These are phyloP conservation scores for Brettanomyces sp. DNA, from an alignment of 805 yeast species.

Conservation along the genomic window DNA sequence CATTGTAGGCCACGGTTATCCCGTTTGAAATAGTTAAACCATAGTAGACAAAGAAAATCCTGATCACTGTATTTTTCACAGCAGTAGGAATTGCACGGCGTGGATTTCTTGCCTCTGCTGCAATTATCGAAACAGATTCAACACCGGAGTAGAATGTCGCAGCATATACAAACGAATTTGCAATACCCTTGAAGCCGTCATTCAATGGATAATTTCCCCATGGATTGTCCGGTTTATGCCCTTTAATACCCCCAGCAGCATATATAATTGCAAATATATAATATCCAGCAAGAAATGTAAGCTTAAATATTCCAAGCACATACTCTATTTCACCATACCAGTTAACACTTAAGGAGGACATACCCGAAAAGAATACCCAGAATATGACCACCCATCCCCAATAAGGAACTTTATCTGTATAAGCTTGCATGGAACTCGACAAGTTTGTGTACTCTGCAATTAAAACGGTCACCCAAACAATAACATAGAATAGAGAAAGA, in stretches of 20 bases:
- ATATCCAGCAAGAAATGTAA: conserved; percentile 39
- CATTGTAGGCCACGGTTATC: conserved; percentile 42
- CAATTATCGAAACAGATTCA: conserved; percentile 32
- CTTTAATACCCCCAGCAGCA: conserved; percentile 30
- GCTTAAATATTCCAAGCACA: conserved; percentile 39
- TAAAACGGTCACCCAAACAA: conserved; percentile 44
- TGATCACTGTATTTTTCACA: conserved; percentile 41
- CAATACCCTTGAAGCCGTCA: conserved; percentile 13
- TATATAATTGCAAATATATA: conserved; percentile 31
- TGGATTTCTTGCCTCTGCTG: conserved; percentile 52
- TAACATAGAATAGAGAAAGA: conserved; percentile 41
- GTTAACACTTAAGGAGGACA: conserved; percentile 39
- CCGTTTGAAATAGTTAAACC: conserved; percentile 43
- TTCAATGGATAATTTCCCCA: conserved; percentile 25
- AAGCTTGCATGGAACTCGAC: conserved; percentile 36
- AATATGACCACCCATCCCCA: conserved; percentile 44
- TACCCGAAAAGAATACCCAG: conserved; percentile 41
- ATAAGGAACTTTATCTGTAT: conserved; percentile 42
- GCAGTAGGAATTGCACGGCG: conserved; percentile 44
- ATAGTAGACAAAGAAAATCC: conserved; percentile 43
- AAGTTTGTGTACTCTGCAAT: conserved; percentile 44
- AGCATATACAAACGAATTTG: conserved; percentile 8
- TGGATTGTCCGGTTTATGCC: conserved; percentile 22
- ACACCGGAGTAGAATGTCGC: conserved; percentile 14
- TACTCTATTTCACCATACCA: conserved; percentile 50